Base-by-base conservation (phyloP, 139 green algal genomes). In the Coccomyxa sp. region DNA sequence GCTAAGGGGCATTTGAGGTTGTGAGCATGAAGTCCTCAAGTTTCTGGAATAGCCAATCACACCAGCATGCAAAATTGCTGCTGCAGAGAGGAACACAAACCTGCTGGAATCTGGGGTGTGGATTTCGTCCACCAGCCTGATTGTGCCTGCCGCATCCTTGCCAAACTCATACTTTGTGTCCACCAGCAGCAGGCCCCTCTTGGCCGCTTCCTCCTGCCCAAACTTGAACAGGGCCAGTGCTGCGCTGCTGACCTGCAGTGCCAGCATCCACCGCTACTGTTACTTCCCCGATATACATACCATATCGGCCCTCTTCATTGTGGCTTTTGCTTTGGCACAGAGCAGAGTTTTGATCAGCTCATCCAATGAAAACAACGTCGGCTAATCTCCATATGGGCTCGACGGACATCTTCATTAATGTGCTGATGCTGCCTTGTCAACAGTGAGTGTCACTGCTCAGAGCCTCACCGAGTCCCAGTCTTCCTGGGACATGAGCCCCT, bases 111-210 rank as follows among this genome's bases (percentile, higher is more conserved):
- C 97, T 27, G 97, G 97, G 17, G 97, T 99, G 91, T 99, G 96
- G 32, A 99, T 95, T 90, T 99, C 94, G 66, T 95, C 92, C 63
- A 95, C 88, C 31, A 98, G 82, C 60, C 90, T 51, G 80, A 96
- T 93, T 31, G 80, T 87, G 27, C 93, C 94, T 7, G 96, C 81
- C 0, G 83, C 82, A 67, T 95, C 92, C 71, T 91, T 93, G 16
- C 97, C 97, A 88, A 97, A 96, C 83, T 97, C 95, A 75, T 98
- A 98, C 88, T 98, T 98, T 63, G 95, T 98, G 87, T 99, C 97
- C 79, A 99, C 97, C 60, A 99, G 93, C 79, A 99, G 87, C 84
- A 99, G 90, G 0, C 96, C 97, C 0, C 94, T 87, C 79, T 92
- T 86, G 17, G 88, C 88, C n/a, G 97, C 97, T 82, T 96, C 88